Percentiles rank a stretch among this genome's conserved stretches.
Evolutionary conservation across 2,329 filamentous ascomycete genomes (phyloP).

Genomic region (Cytospora leucostoma): DNA sequence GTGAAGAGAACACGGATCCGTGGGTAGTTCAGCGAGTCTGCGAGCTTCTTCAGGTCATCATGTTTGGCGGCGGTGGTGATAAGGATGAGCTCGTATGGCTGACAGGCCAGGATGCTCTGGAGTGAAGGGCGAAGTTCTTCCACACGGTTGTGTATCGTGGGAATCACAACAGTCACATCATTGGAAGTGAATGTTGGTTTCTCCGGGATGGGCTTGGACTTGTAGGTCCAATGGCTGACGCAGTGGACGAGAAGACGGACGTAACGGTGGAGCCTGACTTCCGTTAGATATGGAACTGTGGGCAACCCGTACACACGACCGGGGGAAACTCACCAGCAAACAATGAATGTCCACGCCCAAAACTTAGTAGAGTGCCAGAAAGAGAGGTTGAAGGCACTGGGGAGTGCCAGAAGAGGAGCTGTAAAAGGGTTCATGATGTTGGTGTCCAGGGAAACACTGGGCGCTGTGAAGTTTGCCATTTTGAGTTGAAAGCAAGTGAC

Average conservation of each 20-base stretch:
- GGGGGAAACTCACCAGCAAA: constrained; percentile 45
- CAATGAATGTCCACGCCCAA: constrained; percentile 28
- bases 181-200: constrained; percentile 77
- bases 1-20: constrained; percentile 75
- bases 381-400: constrained; percentile 13
- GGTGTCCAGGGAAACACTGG: constrained; percentile 13
- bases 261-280: constrained; percentile 79
- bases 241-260: constrained; percentile 82
- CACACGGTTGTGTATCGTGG: constrained; percentile 85
- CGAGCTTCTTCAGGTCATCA: constrained; percentile 66
- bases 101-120: constrained; percentile 70
- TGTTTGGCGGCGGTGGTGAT: constrained; percentile 85
- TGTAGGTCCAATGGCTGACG: constrained; percentile 83
- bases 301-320: neutral
- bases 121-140: constrained; percentile 82
- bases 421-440: constrained; percentile 22
- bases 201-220: constrained; percentile 77
- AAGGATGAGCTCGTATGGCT: constrained; percentile 73
- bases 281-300: neutral
- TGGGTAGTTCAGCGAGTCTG: constrained; percentile 58
- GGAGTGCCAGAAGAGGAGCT: constrained; percentile 19
- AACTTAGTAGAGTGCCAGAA: constrained; percentile 25
- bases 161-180: constrained; percentile 93
- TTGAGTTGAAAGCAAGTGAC: neutral
- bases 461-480: constrained; percentile 24